Percentiles rank a stretch among this genome's conserved stretches.
Evolutionary conservation across 345 rosid genomes (phyloP).

Genomic region (Pistacia integerrima): DNA sequence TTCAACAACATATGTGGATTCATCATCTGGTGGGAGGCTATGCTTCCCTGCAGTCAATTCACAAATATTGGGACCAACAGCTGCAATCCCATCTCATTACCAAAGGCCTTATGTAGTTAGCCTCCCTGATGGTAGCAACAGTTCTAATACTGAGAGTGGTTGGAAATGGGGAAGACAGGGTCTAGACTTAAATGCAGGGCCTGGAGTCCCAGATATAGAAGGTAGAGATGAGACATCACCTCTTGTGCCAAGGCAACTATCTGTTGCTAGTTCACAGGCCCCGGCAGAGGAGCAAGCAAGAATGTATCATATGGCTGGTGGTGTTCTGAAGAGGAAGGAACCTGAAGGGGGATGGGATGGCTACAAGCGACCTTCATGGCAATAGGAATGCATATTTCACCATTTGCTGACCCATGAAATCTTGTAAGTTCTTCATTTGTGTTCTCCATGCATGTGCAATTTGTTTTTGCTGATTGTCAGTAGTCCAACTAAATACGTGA

Average conservation of each 20-base stretch:
- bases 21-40: slow-evolving; percentile 63
- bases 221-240: slow-evolving; percentile 65
- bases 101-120: slow-evolving; percentile 63
- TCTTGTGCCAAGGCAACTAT: slow-evolving; percentile 47
- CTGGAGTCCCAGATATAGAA: slow-evolving; percentile 64
- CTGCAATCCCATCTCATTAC: slow-evolving; percentile 56
- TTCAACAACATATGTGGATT: slow-evolving; percentile 67
- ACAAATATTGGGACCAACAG: slow-evolving; percentile 61
- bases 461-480: background rate
- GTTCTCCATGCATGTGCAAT: background rate
- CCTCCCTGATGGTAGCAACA: slow-evolving; percentile 57
- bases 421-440: slow-evolving; percentile 41
- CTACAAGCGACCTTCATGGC: slow-evolving; percentile 79
- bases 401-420: slow-evolving; percentile 31
- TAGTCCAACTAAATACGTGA: background rate
- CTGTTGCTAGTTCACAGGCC: slow-evolving; percentile 54
- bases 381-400: slow-evolving; percentile 42
- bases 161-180: slow-evolving; percentile 74
- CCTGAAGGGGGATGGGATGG: slow-evolving; percentile 96
- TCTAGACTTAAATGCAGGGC: slow-evolving; percentile 86
- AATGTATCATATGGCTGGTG: slow-evolving; percentile 66
- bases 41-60: slow-evolving; percentile 67
- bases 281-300: slow-evolving; percentile 69
- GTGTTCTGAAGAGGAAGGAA: slow-evolving; percentile 77
- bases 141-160: slow-evolving; percentile 42